Conservation (phyloP, 768 basidiomycete species). For the Suillus fuscotomentosus region DNA sequence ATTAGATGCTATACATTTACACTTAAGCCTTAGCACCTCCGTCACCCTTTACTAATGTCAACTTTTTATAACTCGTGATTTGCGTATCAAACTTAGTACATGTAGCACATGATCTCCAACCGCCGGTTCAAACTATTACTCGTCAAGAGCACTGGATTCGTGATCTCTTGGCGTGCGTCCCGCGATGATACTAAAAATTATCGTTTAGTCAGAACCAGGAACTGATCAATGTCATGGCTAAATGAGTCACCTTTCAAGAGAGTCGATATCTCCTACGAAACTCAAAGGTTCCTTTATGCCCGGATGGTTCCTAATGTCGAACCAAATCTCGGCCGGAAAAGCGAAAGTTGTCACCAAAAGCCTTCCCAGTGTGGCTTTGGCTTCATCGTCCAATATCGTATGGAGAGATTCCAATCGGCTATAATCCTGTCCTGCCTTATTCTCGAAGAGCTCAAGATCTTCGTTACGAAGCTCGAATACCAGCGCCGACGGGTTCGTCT, state of each 20-base stretch:
- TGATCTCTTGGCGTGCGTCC: conserved; percentile 4
- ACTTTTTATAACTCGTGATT: conserved; percentile 11
- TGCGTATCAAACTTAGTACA: conserved; percentile 28
- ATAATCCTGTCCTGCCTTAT: conserved; percentile 8
- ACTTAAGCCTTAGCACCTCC: neutral
- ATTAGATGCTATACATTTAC: neutral
- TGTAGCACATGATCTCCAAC: conserved; percentile 24
- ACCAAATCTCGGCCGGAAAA: conserved; percentile 24
- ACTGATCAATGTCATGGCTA: neutral
- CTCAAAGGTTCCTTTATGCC: conserved; percentile 13
- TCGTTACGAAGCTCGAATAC: conserved; percentile 21
- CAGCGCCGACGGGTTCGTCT: conserved; percentile 18
- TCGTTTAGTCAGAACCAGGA: neutral
- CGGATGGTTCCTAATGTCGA: conserved; percentile 21
- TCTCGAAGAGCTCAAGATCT: conserved; percentile 21
- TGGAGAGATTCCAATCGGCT: neutral
- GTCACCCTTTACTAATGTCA: neutral
- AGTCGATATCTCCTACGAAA: conserved; percentile 20
- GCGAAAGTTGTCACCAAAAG: conserved; percentile 12
- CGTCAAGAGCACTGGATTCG: conserved; percentile 4
- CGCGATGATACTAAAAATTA: conserved; percentile 2
- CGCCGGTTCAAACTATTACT: neutral
- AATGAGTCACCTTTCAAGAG: conserved; percentile 22
- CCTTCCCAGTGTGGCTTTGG: conserved; percentile 3
- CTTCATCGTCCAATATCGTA: conserved; percentile 5